Base-by-base conservation (phyloP, 108 stramenopile species). In the Skeletonema grethae region DNA sequence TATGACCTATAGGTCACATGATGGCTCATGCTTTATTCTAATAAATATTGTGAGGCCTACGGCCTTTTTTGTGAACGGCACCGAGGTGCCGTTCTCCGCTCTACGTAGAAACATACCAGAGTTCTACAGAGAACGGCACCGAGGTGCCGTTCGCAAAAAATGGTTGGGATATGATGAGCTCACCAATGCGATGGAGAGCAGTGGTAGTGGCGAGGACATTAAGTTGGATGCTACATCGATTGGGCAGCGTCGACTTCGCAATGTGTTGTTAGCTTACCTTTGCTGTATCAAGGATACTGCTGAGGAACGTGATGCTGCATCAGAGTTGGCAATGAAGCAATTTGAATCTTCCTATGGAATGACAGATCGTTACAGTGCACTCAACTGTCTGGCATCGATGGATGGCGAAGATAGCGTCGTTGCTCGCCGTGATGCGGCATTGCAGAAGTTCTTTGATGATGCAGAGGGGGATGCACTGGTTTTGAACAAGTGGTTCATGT, bases 291-390 rank as follows among this genome's bases (percentile, higher is more conserved):
- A 78, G 22, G 90, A 84, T 39, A 67, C 69, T 39, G 32, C 76
- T 31, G 85, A 83, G 53, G 84, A 76, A 11, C 77, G 73, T 22
- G 82, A 84, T 4, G 59, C 56, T 9, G 82, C 74, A 1, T 77
- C 79, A 2, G 38, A 73, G 24, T 67, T 76, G 45, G 77, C 82
- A 29, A 53, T 60, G 71, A 61, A 61, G 35, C 89, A 91, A 63
- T 91, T 80, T 73, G 30, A 83, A 22, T 65, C 64, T 11, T 79
- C 92, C 12, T 70, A 38, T n/a, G 84, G 87, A 48, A 93, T 95
- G 93, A 95, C 90, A 6, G 92, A 96, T 66, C 84, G 72, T 46
- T 67, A 87, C 24, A 75, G 86, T 20, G 91, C 93, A 16, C 62
- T 93, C n/a, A 48, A 70, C 4, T 69, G 63, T 61, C 76, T 96